These are phyloP conservation scores for Firmiana major DNA, from an alignment of 345 rosid genomes.

Conservation along the genomic window DNA sequence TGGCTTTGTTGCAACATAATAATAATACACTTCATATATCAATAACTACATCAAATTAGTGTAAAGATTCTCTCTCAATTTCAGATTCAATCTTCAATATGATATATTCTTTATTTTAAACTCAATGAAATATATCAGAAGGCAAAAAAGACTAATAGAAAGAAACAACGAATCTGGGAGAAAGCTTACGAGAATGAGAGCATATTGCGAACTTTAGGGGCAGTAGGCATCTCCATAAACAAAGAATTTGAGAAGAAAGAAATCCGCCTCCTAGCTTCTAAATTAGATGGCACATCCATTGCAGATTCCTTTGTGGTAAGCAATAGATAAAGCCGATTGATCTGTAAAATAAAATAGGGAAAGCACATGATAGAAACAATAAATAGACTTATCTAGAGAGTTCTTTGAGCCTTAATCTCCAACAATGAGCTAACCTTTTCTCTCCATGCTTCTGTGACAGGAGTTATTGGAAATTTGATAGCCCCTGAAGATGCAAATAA, in stretches of 20 bases:
- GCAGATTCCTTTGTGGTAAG: conserved; percentile 98
- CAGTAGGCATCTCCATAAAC: conserved; percentile 95
- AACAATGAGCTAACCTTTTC: conserved; percentile 59
- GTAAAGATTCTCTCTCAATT: not conserved
- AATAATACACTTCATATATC: not conserved
- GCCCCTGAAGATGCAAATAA: conserved; percentile 93
- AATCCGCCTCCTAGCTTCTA: conserved; percentile 96
- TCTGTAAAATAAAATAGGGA: conserved; percentile 36
- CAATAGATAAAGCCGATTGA: conserved; percentile 66
- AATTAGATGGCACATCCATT: conserved; percentile 99
- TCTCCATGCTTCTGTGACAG: conserved; percentile 85
- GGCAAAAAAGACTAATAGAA: not conserved
- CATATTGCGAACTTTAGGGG: conserved; percentile 99
- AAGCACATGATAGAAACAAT: not conserved
- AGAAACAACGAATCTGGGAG: conserved; percentile 1
- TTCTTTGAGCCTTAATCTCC: not conserved
- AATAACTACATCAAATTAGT: not conserved
- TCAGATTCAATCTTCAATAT: not conserved
- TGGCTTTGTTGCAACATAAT: not conserved
- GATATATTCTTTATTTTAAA: not conserved
- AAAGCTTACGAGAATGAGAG: conserved; percentile 95
- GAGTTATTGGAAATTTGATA: conserved; percentile 73
- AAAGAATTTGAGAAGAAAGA: conserved; percentile 98
- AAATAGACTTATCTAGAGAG: not conserved
- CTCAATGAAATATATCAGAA: not conserved